These are phyloP conservation scores for Blastobotrys indianensis DNA, from an alignment of 1,139 yeast species.

Conservation along the genomic window DNA sequence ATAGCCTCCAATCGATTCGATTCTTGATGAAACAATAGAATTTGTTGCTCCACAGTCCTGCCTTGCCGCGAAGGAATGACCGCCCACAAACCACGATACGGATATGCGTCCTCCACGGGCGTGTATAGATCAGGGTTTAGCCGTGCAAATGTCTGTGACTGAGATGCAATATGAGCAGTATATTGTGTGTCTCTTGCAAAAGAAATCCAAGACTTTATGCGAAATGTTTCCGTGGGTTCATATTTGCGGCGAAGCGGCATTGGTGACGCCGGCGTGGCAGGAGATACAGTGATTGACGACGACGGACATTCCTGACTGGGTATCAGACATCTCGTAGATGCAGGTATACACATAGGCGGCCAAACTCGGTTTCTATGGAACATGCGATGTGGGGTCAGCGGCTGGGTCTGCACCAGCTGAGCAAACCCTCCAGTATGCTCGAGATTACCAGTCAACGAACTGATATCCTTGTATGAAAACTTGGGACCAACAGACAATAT, in stretches of 20 bases:
- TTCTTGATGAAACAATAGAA: conserved; percentile 24
- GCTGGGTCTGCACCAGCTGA: background rate
- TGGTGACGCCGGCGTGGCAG: too few relatives aligned
- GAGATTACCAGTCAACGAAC: too few relatives aligned
- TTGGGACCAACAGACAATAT: too few relatives aligned
- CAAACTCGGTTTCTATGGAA: background rate
- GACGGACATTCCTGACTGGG: too few relatives aligned
- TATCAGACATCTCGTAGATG: conserved; percentile 1
- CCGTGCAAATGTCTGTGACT: conserved; percentile 16
- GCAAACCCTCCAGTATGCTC: background rate
- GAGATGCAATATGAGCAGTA: conserved; percentile 18
- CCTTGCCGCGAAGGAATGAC: conserved; percentile 2
- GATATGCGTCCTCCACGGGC: conserved; percentile 18
- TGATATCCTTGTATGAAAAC: too few relatives aligned
- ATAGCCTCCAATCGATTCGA: conserved; percentile 26
- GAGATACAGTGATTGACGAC: too few relatives aligned
- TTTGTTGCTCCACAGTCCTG: conserved; percentile 19
- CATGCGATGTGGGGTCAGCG: background rate
- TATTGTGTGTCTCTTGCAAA: conserved; percentile 10
- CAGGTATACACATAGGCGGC: conserved; percentile 3
- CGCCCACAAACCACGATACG: conserved; percentile 16
- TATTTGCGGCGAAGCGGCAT: too few relatives aligned
- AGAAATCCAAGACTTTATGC: conserved; percentile 20
- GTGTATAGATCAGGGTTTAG: conserved; percentile 11
- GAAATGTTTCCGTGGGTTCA: conserved; percentile 13